Evolutionary conservation across 108 stramenopile species (phyloP), one percentile per base, ranked within the genome.

Genomic region (Cylindrotheca fusiformis): DNA sequence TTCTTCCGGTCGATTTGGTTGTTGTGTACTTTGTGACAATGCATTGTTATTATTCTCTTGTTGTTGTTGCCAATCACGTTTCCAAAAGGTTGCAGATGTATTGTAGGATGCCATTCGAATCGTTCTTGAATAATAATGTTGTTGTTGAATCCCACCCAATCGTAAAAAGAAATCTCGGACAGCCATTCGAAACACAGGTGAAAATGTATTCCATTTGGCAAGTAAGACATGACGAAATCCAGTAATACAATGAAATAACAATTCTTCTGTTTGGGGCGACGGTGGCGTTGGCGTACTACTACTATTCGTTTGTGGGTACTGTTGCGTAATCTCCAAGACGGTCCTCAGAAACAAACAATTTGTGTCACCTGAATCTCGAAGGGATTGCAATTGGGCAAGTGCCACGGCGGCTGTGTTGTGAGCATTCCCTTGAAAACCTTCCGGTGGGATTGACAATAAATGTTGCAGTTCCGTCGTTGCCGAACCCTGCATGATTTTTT

Each of bases 231-330:
- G 85, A 22, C 92, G 82, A 32, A 74, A 65, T 48, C 92, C 92
- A 12, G 84, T 79, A 2, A 83, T 70, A 53, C 87, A 93, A 57
- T 93, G 92, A 60, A 90, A 93, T 10, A 90, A 45, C 5, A 93
- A 66, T 55, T 88, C 80, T 61, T 86, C 87, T 45, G 84, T 67
- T 27, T 78, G 64, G 32, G 57, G 50, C 8, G 56, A 23, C 14
- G 41, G 68, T 28, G 59, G 36, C 32, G 31, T 65, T 1, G 19
- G 46, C n/a, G 49, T 32, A 24, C 41, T 46, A 26, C 44, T 32
- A 19, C 51, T 32, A 48, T n/a, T n/a, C n/a, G n/a, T n/a, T n/a
- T n/a, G n/a, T n/a, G n/a, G n/a, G n/a, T n/a, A n/a, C n/a, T n/a
- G n/a, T n/a, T n/a, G n/a, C n/a, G 50, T 26, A 1, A 84, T 33